Evolutionary conservation across 1,284 basidiomycete species (phyloP).

Genomic region (Ceratobasidium sp.): DNA sequence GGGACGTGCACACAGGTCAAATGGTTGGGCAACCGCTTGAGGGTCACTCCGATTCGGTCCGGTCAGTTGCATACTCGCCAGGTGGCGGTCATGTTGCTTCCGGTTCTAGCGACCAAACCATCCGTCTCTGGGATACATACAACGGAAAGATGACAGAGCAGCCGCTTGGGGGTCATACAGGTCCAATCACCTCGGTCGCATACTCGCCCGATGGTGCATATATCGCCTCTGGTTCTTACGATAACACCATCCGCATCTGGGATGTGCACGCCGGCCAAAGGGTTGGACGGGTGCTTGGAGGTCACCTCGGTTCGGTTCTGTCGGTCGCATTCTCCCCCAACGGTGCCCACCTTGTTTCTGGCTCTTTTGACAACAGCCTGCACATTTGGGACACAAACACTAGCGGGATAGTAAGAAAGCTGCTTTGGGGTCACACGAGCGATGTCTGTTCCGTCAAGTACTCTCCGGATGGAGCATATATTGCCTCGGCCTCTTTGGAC

Average conservation of each 20-base stretch:
- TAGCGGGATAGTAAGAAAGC: not conserved
- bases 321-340: too few species aligned
- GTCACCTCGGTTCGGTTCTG: too few species aligned
- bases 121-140: conserved; percentile 31
- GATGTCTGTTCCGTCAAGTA: conserved; percentile 17
- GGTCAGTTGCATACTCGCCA: conserved; percentile 22
- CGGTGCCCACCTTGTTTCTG: not conserved
- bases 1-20: too few species aligned
- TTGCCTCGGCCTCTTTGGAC: conserved; percentile 37
- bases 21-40: too few species aligned
- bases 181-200: conserved; percentile 2
- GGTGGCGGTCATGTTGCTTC: conserved; percentile 24
- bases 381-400: not conserved
- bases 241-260: too few species aligned
- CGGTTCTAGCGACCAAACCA: conserved; percentile 1
- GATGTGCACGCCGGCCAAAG: not conserved
- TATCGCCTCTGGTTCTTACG: too few species aligned
- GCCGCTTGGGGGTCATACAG: conserved; percentile 11
- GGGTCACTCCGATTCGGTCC: not conserved
- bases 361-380: conserved; percentile 3
- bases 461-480: conserved; percentile 29
- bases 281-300: too few species aligned
- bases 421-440: not conserved
- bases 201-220: too few species aligned
- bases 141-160: not conserved